Conservation (phyloP, 192 early-diverging fungal species). For the Backusella tuberculispora region DNA sequence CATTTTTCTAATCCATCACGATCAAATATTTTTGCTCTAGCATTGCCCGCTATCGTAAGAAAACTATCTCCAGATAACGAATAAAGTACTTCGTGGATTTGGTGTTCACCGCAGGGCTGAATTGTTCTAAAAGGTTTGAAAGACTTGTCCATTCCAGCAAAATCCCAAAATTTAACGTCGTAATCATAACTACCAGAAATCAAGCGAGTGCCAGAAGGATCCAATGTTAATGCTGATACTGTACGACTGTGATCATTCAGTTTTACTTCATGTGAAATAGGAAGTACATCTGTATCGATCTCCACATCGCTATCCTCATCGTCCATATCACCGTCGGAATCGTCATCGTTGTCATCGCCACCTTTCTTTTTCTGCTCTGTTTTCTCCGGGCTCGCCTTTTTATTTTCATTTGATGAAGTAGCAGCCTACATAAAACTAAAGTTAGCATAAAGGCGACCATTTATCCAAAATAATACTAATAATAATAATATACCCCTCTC, state of each 20-base stretch:
- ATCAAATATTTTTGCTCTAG: conserved; percentile 77
- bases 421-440: no score
- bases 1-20: conserved; percentile 73
- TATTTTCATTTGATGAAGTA: background rate
- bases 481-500: conserved; percentile 27
- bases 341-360: conserved; percentile 45
- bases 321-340: conserved; percentile 44
- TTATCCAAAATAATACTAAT: background rate
- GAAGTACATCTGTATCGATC: conserved; percentile 47
- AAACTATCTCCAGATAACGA: conserved; percentile 75
- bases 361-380: conserved; percentile 19
- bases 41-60: conserved; percentile 76
- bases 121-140: conserved; percentile 79
- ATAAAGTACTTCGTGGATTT: conserved; percentile 82
- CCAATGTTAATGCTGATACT: conserved; percentile 80
- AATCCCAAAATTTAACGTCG: conserved; percentile 90
- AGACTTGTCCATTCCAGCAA: conserved; percentile 81
- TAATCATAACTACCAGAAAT: conserved; percentile 83
- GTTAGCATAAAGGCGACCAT: background rate
- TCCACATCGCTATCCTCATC: conserved; percentile 28
- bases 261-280: conserved; percentile 70
- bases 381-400: background rate
- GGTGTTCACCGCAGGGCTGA: conserved; percentile 80
- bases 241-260: conserved; percentile 70
- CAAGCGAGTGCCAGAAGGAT: conserved; percentile 79